These are phyloP conservation scores for Cytospora leucostoma DNA, from an alignment of 2,329 filamentous ascomycete species.

Conservation along the genomic window DNA sequence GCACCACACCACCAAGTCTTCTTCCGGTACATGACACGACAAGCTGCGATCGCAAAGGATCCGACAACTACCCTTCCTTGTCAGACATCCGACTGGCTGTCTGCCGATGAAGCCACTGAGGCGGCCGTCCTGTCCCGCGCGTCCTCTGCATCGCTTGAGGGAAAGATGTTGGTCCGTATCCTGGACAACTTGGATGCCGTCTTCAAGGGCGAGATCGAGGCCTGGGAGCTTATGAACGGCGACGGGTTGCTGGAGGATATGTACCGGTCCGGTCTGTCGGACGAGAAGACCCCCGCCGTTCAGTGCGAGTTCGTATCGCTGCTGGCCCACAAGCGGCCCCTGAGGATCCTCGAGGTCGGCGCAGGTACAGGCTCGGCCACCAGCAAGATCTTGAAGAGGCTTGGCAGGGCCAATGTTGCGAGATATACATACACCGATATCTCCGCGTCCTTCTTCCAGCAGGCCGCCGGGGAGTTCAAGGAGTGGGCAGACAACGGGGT, in stretches of 20 bases:
- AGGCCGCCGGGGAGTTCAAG: slow-evolving; percentile 29
- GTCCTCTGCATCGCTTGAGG: neutral
- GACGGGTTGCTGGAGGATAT: slow-evolving; percentile 14
- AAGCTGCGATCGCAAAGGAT: neutral
- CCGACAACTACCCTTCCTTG: neutral
- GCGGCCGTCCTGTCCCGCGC: neutral
- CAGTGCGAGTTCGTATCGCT: slow-evolving; percentile 13
- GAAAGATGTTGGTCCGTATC: slow-evolving; percentile 2
- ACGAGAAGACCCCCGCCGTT: slow-evolving; percentile 5
- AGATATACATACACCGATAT: slow-evolving; percentile 31
- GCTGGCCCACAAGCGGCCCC: slow-evolving; percentile 8
- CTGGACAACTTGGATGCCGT: slow-evolving; percentile 1
- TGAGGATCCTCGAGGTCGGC: slow-evolving; percentile 14
- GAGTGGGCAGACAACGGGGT: slow-evolving; percentile 33
- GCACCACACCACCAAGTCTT: slow-evolving; percentile 10
- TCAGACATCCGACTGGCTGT: slow-evolving; percentile 1
- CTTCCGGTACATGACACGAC: slow-evolving; percentile 5
- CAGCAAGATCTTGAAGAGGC: slow-evolving; percentile 7
- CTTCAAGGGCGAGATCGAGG: neutral
- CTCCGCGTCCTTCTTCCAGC: slow-evolving; percentile 29
- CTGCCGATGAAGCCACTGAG: neutral
- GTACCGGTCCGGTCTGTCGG: slow-evolving; percentile 9
- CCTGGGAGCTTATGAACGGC: slow-evolving; percentile 13
- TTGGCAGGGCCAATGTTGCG: neutral
- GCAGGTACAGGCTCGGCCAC: slow-evolving; percentile 11